These are phyloP conservation scores for Dactylellina leptospora DNA, from an alignment of 2,329 filamentous ascomycete species.

Conservation along the genomic window DNA sequence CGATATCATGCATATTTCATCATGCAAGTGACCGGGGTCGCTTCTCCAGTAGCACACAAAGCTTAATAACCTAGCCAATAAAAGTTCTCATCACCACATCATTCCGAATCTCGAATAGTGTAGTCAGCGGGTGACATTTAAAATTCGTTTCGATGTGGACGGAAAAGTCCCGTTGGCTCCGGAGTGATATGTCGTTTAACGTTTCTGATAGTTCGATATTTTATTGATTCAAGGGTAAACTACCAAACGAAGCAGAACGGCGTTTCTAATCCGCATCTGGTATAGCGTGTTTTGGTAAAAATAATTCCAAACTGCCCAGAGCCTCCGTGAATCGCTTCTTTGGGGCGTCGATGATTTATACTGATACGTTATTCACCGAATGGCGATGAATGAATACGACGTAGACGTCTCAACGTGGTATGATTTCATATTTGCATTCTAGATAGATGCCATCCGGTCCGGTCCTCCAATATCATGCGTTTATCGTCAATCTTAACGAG, in stretches of 20 bases:
- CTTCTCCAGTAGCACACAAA: background rate
- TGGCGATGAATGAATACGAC: constrained; percentile 11
- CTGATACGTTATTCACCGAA: constrained; percentile 19
- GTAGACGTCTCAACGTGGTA: constrained; percentile 19
- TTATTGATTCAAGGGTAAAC: constrained; percentile 1
- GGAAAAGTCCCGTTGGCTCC: constrained; percentile 4
- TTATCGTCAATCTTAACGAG: too few relatives aligned
- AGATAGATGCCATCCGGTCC: constrained; percentile 14
- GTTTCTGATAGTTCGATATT: background rate
- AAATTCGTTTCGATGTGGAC: too few relatives aligned
- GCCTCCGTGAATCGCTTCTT: constrained; percentile 1
- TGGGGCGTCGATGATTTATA: too few relatives aligned
- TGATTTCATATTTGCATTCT: too few relatives aligned
- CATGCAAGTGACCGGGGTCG: constrained; percentile 20
- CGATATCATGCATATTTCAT: constrained; percentile 28
- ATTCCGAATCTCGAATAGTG: too few relatives aligned
- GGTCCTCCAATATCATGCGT: background rate
- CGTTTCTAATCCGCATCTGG: background rate
- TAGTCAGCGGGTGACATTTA: too few relatives aligned
- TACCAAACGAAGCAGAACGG: background rate
- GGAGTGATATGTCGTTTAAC: constrained; percentile 10
- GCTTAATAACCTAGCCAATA: too few relatives aligned
- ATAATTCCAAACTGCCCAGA: constrained; percentile 8
- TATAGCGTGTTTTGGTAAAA: constrained; percentile 8
- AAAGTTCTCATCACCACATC: too few relatives aligned